Evolutionary conservation across 176 grass and related monocot genomes (phyloP), one percentile per base, ranked within the genome.

Genomic region (Triticum timopheevii): DNA sequence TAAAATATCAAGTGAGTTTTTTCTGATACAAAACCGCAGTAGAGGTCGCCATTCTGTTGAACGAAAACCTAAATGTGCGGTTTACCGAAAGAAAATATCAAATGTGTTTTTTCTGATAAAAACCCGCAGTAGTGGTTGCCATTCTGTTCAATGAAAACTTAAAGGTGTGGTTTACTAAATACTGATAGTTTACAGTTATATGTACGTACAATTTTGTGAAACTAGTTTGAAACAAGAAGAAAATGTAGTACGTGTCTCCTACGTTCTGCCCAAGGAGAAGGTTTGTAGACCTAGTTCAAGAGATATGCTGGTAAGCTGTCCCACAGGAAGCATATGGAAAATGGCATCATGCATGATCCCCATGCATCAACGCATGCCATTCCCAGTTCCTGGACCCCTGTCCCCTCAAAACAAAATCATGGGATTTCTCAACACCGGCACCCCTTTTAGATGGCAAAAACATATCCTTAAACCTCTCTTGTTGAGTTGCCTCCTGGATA

Each of bases 361-460:
- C 80, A 91, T 82, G 86, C 79, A 86, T 88, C 84, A 89, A 80
- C 71, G 44, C 71, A 74, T 87, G 85, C 44, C 81, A 74, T 84
- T 84, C 93, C 91, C 91, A 89, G 91, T 91, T 91, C 80, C 82
- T 90, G 92, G 92, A 90, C 76, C 76, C 76, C 58, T 97, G 93
- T 97, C 91, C 76, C 86, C 81, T 12, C 81, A 76, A 93, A 92
- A 87, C 95, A 95, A 93, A 88, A 90, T 95, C 87, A 95, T 97
- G 83, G 91, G 85, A 89, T 86, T 95, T 92, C 89, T 89, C 85
- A 91, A 90, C 86, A 61, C 80, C 80, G 65, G 66, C 84, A 88
- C 80, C 91, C 49, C 31, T 73, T 78, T 88, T 95, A 77, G 86
- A 77, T 71, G 86, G 77, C 90, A 83, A 24, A 78, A 20, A 81